Conservation (phyloP, 305 asterid genomes). For the Solanum aculeatissimum region DNA sequence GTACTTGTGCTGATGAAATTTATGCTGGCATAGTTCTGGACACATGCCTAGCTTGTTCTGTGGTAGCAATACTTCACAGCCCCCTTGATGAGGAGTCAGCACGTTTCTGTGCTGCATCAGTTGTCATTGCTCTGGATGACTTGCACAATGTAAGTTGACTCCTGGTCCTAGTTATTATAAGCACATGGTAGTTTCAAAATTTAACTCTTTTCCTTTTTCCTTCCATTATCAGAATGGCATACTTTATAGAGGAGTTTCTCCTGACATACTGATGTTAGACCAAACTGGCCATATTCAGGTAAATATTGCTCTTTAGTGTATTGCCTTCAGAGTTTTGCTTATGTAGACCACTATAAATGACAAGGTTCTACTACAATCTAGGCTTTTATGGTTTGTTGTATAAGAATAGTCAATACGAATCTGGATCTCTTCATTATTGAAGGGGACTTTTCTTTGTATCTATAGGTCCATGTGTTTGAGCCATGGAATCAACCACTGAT, state of each 20-base stretch:
- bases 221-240: conserved; percentile 47
- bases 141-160: conserved; percentile 61
- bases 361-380: neutral
- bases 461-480: neutral
- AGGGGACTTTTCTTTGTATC: neutral
- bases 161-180: conserved; percentile 4
- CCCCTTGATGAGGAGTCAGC: conserved; percentile 75
- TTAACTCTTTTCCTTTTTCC: neutral
- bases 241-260: conserved; percentile 83
- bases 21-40: conserved; percentile 75
- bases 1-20: conserved; percentile 66
- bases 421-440: neutral
- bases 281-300: conserved; percentile 83
- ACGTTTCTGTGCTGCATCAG: conserved; percentile 76
- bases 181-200: neutral
- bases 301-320: conserved; percentile 5
- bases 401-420: neutral
- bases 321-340: conserved; percentile 6
- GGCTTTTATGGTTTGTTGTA: neutral
- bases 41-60: conserved; percentile 56
- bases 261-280: conserved; percentile 67
- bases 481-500: neutral
- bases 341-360: neutral
- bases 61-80: conserved; percentile 46
- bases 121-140: conserved; percentile 67